Base-by-base conservation (phyloP, 176 grass and related monocot genomes). In the Pontederia paniculata region DNA sequence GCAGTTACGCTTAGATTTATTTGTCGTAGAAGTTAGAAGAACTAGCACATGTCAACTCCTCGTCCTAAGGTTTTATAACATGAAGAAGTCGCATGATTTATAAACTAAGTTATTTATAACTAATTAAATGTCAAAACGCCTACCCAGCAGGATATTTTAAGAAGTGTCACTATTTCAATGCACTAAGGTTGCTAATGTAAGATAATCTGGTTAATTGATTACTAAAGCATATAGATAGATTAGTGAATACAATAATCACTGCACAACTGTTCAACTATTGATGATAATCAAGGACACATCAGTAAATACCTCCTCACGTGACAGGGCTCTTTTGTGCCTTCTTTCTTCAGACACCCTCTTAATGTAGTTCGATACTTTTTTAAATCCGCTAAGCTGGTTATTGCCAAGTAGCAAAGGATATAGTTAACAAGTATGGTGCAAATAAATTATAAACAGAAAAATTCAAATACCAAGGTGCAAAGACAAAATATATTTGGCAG, bases 291-390 rank as follows among this genome's bases (percentile, higher is more conserved):
- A 45, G n/a, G 9, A 17, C 12, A 66, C 17, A 19, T 18, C 20
- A 48, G 47, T 46, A 10, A 56, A 78, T 78, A 98, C 93, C 86
- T 98, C 93, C 74, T 98, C 93, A 11, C 86, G 93, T 74, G 93
- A 98, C 55, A 98, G 66, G 4, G 74, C 78, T 58, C 60, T 88
- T 68, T 98, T 98, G 74, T 91, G 86, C 74, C 69, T 84, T 74
- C 71, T 85, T 77, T 98, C 93, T 44, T 88, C 86, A 45, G 80
- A 62, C 20, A 87, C 83, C 74, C 93, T 91, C 76, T 98, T 98
- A 12, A 77, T 98, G 83, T 98, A 98, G 80, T 98, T 98, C 62
- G 82, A 67, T 57, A 98, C 83, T 69, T 98, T 98, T 68, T 98
- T 98, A 65, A 88, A 98, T 81, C 93, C 93, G 70, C 80, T 98